Evolutionary conservation across 2,329 filamentous ascomycete species (phyloP).

Genomic region (Dothideomycetes sp.): DNA sequence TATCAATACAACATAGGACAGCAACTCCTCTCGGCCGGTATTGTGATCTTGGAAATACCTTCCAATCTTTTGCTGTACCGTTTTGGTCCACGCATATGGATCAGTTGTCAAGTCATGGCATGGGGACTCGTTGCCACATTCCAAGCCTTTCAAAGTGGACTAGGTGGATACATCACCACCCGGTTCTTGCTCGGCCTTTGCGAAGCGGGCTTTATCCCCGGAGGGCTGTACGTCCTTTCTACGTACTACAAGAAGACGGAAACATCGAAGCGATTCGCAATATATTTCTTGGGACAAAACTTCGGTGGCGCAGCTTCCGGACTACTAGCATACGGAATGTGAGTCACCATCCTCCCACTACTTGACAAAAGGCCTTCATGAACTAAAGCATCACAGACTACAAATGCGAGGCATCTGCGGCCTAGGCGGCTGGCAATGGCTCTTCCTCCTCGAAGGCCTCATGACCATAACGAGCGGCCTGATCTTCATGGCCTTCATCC

Average conservation of each 20-base stretch:
- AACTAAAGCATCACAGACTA: conserved; percentile 11
- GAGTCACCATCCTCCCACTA: too few relatives aligned
- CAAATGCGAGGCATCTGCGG: conserved; percentile 30
- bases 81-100: conserved; percentile 27
- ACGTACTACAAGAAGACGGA: conserved; percentile 33
- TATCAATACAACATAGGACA: conserved; percentile 23
- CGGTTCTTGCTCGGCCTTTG: conserved; percentile 26
- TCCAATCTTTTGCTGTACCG: conserved; percentile 21
- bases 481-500: conserved; percentile 42
- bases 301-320: conserved; percentile 23
- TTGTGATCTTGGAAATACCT: conserved; percentile 21
- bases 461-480: conserved; percentile 44
- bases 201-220: conserved; percentile 37
- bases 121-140: conserved; percentile 29
- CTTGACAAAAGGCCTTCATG: not conserved
- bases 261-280: conserved; percentile 30
- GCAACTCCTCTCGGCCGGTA: conserved; percentile 21
- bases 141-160: conserved; percentile 28
- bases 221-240: conserved; percentile 33
- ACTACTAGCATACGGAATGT: conserved; percentile 28
- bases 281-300: conserved; percentile 32
- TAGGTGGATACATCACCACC: conserved; percentile 25
- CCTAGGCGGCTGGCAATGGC: conserved; percentile 34
- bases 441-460: conserved; percentile 46
- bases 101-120: conserved; percentile 25